Evolutionary conservation across 1,284 basidiomycete genomes (phyloP), one percentile per base, ranked within the genome.

Genomic region (Jaminaea rosea): DNA sequence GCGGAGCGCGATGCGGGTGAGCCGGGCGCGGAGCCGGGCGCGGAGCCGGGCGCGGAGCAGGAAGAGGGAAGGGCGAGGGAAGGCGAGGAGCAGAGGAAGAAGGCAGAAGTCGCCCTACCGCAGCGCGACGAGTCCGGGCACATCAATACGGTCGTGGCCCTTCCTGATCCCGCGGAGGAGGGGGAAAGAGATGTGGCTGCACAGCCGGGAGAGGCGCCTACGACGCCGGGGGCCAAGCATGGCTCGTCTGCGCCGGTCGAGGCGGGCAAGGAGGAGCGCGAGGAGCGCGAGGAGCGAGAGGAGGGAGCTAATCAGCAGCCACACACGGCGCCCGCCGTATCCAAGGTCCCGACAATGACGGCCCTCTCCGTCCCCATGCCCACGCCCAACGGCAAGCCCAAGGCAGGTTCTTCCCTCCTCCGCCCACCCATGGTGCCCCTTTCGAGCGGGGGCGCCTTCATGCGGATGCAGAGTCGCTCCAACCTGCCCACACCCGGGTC

Each of bases 371-470:
- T 8, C 29, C 9, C 29, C 29, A 31, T n/a, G n/a, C n/a, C n/a
- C n/a, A n/a, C n/a, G n/a, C n/a, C n/a, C n/a, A n/a, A n/a, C n/a
- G n/a, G n/a, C n/a, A n/a, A n/a, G n/a, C n/a, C n/a, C n/a, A 42
- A 17, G 39, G 39, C 39, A 42, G 19, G 11, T 23, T 24, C 17
- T 4, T 42, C 15, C 19, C 19, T 11, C 39, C 39, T n/a, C 39
- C 39, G 39, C 6, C 39, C 39, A 2, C 19, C 7, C 15, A 11
- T 42, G 19, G 39, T 42, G 19, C 39, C 39, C 19, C 39, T 42
- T 11, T 42, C 39, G 6, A 31, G 13, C 28, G 1, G 55, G 51
- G 4, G 50, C 52, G 49, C 19, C 37, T 7, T 41, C 11, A 28
- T 52, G 54, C 29, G 21, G 21, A 3, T 44, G 29, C 5, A 46